Conservation (phyloP, 163 green algal genomes). For the Prototheca cutis region DNA sequence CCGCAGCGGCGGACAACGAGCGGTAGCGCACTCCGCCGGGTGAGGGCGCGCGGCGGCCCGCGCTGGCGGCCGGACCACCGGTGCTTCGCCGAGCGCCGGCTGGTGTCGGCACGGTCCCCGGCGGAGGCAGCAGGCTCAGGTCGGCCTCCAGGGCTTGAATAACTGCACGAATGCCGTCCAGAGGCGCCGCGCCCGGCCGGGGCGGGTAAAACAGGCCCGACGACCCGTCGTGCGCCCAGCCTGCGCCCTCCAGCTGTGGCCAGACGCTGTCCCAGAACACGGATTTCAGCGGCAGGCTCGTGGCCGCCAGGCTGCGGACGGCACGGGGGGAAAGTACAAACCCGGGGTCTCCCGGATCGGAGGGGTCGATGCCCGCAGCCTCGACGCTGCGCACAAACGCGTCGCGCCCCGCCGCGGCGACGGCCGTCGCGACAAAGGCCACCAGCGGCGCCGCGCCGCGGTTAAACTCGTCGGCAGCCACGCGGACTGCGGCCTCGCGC, state of each 20-base stretch:
- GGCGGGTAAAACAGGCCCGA: constrained; percentile 6
- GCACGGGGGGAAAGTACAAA: not conserved
- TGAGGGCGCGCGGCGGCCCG: not conserved
- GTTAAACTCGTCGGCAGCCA: not conserved
- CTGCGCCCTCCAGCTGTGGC: constrained; percentile 4
- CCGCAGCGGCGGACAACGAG: too few species aligned
- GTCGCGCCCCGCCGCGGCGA: constrained; percentile 2
- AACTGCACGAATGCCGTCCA: constrained; percentile 1
- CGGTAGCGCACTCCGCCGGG: not conserved
- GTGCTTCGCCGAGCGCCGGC: not conserved
- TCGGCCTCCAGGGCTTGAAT: constrained; percentile 1
- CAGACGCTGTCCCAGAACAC: constrained; percentile 7
- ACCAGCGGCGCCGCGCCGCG: not conserved
- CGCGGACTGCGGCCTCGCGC: not conserved
- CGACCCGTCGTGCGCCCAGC: not conserved
- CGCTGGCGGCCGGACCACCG: not conserved
- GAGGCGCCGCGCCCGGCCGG: not conserved
- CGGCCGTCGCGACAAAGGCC: not conserved
- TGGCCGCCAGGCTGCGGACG: not conserved
- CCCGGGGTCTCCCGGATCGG: not conserved
- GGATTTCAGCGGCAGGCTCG: not conserved
- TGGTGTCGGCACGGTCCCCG: not conserved
- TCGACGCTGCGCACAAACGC: constrained; percentile 3
- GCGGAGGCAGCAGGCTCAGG: not conserved
- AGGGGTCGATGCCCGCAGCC: not conserved